These are phyloP conservation scores for Penicillium expansum DNA, from an alignment of 2,329 filamentous ascomycete species.

Conservation along the genomic window DNA sequence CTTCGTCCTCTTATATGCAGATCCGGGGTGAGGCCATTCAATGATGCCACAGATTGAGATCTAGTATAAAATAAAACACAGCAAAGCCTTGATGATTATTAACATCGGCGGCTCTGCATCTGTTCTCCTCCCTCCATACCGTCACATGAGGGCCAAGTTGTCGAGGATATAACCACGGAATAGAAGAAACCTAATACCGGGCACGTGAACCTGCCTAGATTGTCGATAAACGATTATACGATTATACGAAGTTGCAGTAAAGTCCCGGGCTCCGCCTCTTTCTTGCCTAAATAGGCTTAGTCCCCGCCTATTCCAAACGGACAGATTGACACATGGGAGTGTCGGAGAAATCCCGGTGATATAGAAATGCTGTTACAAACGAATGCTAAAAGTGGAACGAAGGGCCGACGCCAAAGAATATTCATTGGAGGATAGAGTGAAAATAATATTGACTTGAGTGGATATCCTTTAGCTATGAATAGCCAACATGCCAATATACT, in stretches of 20 bases:
- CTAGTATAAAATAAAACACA: not conserved
- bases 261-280: not conserved
- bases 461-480: not conserved
- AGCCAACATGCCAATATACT: too few relatives aligned
- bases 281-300: not conserved
- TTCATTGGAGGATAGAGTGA: not conserved
- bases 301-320: not conserved
- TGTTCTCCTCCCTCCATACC: not conserved
- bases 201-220: not conserved
- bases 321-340: too few relatives aligned
- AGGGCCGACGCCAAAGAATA: not conserved
- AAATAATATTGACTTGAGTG: not conserved
- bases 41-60: not conserved
- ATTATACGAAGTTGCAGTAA: not conserved
- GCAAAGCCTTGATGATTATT: not conserved
- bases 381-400: not conserved
- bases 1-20: not conserved
- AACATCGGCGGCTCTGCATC: not conserved
- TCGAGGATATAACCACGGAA: not conserved
- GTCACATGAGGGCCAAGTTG: not conserved
- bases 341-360: not conserved
- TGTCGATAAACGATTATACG: too few relatives aligned
- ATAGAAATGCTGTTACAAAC: not conserved
- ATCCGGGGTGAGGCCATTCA: not conserved
- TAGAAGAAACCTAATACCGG: not conserved